Base-by-base conservation (phyloP, 441 rosid species). In the Populus hybrid region DNA sequence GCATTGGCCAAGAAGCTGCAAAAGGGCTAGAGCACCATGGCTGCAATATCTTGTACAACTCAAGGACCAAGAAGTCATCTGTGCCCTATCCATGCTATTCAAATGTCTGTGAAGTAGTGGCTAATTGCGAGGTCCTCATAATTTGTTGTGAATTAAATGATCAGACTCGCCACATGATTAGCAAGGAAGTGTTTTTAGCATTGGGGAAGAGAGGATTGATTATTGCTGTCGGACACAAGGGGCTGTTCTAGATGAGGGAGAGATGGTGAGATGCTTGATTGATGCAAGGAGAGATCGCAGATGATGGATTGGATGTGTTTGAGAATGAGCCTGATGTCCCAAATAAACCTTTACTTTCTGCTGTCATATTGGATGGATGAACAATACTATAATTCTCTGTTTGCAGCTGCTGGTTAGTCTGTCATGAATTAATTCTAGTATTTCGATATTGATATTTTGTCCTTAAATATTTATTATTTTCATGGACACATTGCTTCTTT, bases 221-320 rank as follows among this genome's bases (percentile, higher is more conserved):
- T 0, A 76, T 93, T 20, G 92, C 88, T 61, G 78, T 92, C 11
- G 97, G 87, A 3, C 86, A 94, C 86, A 93, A 3, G 97, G 97
- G 23, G 6, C 81, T 14, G 80, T 93, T 67, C 81, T 93, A 9
- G 88, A 93, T 40, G 97, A 93, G 83, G 76, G 83, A 81, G 98
- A 88, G 77, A 66, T 92, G 86, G 87, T 90, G 3, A 76, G 76
- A 69, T 80, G 86, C 75, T 46, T 46, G 57, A 75, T 80, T 46
- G 57, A 74, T 81, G 57, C 74, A 73, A 21, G 89, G 92, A 35
- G 86, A 88, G 84, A 86, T 88, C n/a, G 85, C 81, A 42, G 95
- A 90, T 6, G 95, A 92, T 68, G 93, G 93, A 18, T 81, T 91
- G 85, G 95, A 91, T 79, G 93, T 91, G 77, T 89, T 89, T 64